Conservation (phyloP, 1,139 yeast genomes). For the Citeromyces hawaiiensis region DNA sequence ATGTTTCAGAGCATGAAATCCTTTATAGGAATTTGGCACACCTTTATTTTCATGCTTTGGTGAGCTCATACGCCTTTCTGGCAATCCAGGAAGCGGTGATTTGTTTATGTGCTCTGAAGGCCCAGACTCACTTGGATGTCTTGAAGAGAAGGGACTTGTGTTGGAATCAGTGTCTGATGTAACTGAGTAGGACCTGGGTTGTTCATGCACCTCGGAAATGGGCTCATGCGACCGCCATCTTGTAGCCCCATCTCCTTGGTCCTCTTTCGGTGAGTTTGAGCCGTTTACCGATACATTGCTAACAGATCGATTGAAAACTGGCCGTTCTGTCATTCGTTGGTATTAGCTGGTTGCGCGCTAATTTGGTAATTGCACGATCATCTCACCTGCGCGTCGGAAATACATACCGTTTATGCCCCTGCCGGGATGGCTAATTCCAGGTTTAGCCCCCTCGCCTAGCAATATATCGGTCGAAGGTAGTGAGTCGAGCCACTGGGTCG, state of each 20-base stretch:
- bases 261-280: background rate
- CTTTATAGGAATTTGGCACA: constrained; percentile 7
- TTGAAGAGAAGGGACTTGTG: background rate
- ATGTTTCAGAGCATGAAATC: constrained; percentile 7
- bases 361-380: background rate
- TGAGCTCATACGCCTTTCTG: background rate
- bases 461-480: too few species aligned
- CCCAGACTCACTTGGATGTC: background rate
- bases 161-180: constrained; percentile 1
- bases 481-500: too few species aligned
- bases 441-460: too few species aligned
- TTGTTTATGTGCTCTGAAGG: background rate
- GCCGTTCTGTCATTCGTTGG: background rate
- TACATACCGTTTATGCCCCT: too few species aligned
- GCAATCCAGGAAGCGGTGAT: background rate
- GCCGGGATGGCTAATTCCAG: too few species aligned
- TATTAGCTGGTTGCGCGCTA: constrained; percentile 1
- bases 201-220: background rate
- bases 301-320: background rate
- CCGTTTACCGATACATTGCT: background rate
- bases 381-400: background rate
- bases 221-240: background rate
- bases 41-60: constrained; percentile 1
- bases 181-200: background rate
- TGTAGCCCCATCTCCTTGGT: background rate